phyloP scores from a whole-genome alignment of 2,329 filamentous ascomycete genomes.

The Cordyceps javanica region DNA sequence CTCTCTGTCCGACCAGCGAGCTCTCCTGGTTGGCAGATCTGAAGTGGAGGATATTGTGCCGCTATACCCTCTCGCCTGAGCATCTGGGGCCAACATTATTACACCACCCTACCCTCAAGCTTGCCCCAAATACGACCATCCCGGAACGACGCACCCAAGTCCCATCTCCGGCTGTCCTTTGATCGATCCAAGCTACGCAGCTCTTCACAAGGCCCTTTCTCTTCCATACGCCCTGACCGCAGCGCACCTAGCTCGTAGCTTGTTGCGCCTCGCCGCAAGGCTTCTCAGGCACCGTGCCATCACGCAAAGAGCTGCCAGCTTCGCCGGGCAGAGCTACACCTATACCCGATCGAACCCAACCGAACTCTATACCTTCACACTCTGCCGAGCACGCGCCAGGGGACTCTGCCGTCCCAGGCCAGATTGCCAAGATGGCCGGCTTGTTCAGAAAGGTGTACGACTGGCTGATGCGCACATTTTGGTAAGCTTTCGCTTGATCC shows the following conservation, averaged over 20 bases:
- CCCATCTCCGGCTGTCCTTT: not conserved
- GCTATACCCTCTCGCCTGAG: not conserved
- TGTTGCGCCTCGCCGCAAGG: not conserved
- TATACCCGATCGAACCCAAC: not conserved
- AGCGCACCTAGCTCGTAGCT: not conserved
- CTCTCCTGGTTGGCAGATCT: not conserved
- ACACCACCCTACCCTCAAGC: not conserved
- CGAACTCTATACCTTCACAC: not conserved
- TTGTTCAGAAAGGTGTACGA: slow-evolving; percentile 94
- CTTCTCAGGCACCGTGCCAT: not conserved
- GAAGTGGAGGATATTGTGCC: not conserved
- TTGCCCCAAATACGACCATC: not conserved
- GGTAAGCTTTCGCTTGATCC: slow-evolving; percentile 52
- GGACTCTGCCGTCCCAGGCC: not conserved
- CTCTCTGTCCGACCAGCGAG: not conserved
- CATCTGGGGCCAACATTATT: not conserved
- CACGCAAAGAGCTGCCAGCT: not conserved
- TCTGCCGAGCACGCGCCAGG: not conserved
- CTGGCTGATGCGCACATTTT: slow-evolving; percentile 96
- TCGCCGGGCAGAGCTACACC: not conserved
- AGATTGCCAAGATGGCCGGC: slow-evolving; percentile 62
- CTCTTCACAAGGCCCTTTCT: not conserved
- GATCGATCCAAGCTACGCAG: not conserved
- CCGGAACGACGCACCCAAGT: slow-evolving; percentile 7
- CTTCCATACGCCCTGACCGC: not conserved